These are phyloP conservation scores for Fraxinus baroniana DNA, from an alignment of 305 asterid species.

Conservation along the genomic window DNA sequence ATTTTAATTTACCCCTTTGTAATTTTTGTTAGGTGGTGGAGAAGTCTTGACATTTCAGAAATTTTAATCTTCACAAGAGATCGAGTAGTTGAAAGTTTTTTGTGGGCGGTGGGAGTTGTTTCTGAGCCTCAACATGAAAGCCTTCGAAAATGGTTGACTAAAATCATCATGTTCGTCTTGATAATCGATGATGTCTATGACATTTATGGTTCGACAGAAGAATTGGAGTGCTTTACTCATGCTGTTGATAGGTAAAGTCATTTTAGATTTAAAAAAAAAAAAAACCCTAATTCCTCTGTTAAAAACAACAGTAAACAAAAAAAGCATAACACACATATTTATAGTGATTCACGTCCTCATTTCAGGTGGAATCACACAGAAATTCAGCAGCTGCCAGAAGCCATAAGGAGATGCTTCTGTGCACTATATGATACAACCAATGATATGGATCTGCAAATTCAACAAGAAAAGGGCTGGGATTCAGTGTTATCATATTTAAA, in stretches of 20 bases:
- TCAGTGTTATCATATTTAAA: conserved; percentile 44
- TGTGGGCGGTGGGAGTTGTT: conserved; percentile 65
- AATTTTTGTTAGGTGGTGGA: conserved; percentile 56
- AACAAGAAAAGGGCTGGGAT: conserved; percentile 40
- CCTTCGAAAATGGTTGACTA: conserved; percentile 59
- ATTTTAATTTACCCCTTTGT: not conserved
- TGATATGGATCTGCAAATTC: conserved; percentile 42
- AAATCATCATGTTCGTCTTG: conserved; percentile 42
- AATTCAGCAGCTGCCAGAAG: conserved; percentile 41
- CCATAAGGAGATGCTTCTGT: conserved; percentile 49
- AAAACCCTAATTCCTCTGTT: not conserved
- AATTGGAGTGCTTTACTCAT: conserved; percentile 47
- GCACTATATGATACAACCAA: conserved; percentile 38
- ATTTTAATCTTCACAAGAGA: conserved; percentile 54
- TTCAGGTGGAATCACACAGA: conserved; percentile 54
- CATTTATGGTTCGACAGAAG: conserved; percentile 49
- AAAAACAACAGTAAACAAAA: not conserved
- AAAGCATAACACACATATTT: not conserved
- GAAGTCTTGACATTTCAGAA: conserved; percentile 33
- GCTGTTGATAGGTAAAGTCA: conserved; percentile 45
- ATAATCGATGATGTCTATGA: conserved; percentile 66
- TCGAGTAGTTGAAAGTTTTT: conserved; percentile 58
- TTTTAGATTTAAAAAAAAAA: not conserved
- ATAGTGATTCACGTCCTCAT: not conserved
- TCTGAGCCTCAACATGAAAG: conserved; percentile 47